Base-by-base conservation (phyloP, 768 basidiomycete genomes). In the Mycena capillaripes region DNA sequence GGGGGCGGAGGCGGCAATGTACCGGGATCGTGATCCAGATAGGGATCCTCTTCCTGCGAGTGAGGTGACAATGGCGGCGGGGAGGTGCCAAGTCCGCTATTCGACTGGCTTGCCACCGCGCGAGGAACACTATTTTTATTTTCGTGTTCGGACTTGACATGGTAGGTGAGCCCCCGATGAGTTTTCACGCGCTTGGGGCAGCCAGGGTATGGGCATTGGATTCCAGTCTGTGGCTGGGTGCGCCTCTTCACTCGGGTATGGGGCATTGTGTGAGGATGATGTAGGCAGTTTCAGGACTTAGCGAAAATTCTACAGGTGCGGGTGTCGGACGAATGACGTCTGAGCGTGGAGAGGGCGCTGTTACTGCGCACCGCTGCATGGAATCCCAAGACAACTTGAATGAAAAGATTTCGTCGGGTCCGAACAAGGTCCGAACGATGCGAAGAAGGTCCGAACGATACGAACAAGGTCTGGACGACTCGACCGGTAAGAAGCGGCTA, bases 151-250 rank as follows among this genome's bases (percentile, higher is more conserved):
- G 57, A 12, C 34, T 50, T 57, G 42, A 68, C 30, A 52, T 68
- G 66, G 16, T 59, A 17, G 16, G 66, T 59, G 7, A 68, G 19
- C 2, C 55, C 66, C 2, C 44, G 12, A 2, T 21, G 32, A 7
- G 53, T 17, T 59, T 58, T 68, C 1, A 50, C 11, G 12, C 29
- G 40, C 21, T 25, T 34, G 12, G 55, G 55, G 27, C 66, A 68
- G 30, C 30, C 57, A 11, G 66, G 66, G 25, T 30, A 59, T 2
- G 66, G 25, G 29, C 66, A 68, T 19, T 4, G 32, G n/a, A 50
- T 23, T 21, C 38, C 36, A 14, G 36, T 46, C 27, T 19, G 12
- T 25, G 36, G 32, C 27, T 9, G n/a, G 1, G 21, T 7, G 30
- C 42, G 46, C 29, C 16, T 57, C 30, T n/a, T 42, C 8, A 52